These are phyloP conservation scores for Gorgonomyces haynaldii DNA, from an alignment of 192 early-diverging fungal species.

Conservation along the genomic window DNA sequence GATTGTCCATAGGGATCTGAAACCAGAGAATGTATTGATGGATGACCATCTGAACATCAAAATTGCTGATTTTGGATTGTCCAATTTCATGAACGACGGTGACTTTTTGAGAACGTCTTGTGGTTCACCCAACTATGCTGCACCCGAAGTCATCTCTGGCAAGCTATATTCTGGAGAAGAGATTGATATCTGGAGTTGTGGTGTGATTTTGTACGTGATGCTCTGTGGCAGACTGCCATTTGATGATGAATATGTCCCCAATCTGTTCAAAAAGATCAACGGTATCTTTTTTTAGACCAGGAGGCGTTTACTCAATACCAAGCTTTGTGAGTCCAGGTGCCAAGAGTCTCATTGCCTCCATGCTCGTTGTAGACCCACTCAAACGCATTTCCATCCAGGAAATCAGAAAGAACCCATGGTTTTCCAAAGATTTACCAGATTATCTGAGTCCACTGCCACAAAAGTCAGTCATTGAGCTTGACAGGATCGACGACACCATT, in stretches of 20 bases:
- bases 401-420: conserved; percentile 63
- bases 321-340: conserved; percentile 75
- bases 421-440: conserved; percentile 78
- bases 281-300: conserved; percentile 33
- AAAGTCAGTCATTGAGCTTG: conserved; percentile 49
- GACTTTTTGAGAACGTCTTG: conserved; percentile 46
- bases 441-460: conserved; percentile 78
- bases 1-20: conserved; percentile 47
- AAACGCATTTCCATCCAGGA: conserved; percentile 88
- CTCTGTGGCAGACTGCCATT: conserved; percentile 90
- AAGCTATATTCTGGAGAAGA: conserved; percentile 86
- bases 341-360: conserved; percentile 68
- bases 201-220: conserved; percentile 95
- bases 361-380: conserved; percentile 92
- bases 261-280: conserved; percentile 82
- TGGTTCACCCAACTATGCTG: conserved; percentile 51
- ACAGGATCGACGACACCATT: conserved; percentile 66
- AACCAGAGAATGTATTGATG: conserved; percentile 46
- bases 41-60: conserved; percentile 46
- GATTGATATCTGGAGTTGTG: conserved; percentile 98
- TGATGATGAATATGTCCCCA: conserved; percentile 90
- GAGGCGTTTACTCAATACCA: conserved; percentile 85
- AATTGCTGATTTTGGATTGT: conserved; percentile 49
- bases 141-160: conserved; percentile 65
- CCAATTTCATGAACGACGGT: conserved; percentile 39